Conservation (phyloP, 495 filamentous ascomycete genomes). For the Penicillium ochrochloron region DNA sequence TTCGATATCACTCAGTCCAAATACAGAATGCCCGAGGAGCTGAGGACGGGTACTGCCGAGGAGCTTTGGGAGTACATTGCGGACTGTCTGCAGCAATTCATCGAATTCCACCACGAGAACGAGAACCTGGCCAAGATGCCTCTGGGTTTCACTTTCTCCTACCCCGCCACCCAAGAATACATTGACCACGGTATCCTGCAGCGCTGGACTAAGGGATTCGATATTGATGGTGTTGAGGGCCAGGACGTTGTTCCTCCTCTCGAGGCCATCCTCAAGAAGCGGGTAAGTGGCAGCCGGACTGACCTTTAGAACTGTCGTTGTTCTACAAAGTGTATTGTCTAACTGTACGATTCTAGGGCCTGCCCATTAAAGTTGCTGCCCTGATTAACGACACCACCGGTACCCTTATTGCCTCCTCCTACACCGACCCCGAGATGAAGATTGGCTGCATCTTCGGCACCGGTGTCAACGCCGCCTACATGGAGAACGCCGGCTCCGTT, state of each 20-base stretch:
- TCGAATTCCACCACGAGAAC: constrained; percentile 86
- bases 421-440: constrained; percentile 88
- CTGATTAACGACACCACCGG: constrained; percentile 98
- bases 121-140: constrained; percentile 65
- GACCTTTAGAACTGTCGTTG: background rate
- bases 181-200: constrained; percentile 95
- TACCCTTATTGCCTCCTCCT: constrained; percentile 96
- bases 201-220: constrained; percentile 99
- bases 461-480: constrained; percentile 97
- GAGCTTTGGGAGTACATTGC: constrained; percentile 98
- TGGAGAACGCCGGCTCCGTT: constrained; percentile 89
- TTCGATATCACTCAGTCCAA: constrained; percentile 99
- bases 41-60: constrained; percentile 86
- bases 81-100: constrained; percentile 94
- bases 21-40: constrained; percentile 94
- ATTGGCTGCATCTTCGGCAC: constrained; percentile 99
- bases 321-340: background rate
- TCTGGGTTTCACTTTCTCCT: constrained; percentile 98
- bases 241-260: constrained; percentile 93
- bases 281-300: constrained; percentile 53
- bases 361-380: constrained; percentile 92
- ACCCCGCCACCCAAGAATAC: constrained; percentile 94
- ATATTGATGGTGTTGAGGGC: constrained; percentile 95
- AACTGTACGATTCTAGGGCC: constrained; percentile 54
- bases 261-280: constrained; percentile 77